These are phyloP conservation scores for Hemisphaericaspora xylofermentans DNA, from an alignment of 1,139 yeast species.

Conservation along the genomic window DNA sequence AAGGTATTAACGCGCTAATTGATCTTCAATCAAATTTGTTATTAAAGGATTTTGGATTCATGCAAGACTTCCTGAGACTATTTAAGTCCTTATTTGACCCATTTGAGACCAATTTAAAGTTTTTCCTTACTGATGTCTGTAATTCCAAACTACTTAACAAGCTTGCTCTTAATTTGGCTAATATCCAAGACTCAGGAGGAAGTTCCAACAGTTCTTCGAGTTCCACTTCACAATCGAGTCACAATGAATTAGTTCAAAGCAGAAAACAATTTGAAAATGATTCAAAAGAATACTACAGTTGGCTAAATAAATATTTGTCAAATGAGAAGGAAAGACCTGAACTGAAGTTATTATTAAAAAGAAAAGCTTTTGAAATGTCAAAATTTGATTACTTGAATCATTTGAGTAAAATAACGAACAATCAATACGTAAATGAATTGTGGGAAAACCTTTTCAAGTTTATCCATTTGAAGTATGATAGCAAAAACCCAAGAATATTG, in stretches of 20 bases:
- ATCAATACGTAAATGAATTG: slow-evolving; percentile 44
- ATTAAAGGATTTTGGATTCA: slow-evolving; percentile 24
- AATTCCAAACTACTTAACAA: slow-evolving; percentile 22
- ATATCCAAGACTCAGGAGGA: slow-evolving; percentile 8
- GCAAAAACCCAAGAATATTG: slow-evolving; percentile 16
- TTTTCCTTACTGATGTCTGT: slow-evolving; percentile 33
- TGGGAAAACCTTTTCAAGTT: slow-evolving; percentile 42
- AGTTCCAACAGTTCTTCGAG: slow-evolving; percentile 7
- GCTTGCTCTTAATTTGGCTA: slow-evolving; percentile 11
- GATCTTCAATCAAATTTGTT: slow-evolving; percentile 24
- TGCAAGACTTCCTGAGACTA: slow-evolving; percentile 20
- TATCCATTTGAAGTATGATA: slow-evolving; percentile 22
- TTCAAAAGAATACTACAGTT: slow-evolving; percentile 70
- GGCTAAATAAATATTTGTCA: slow-evolving; percentile 68
- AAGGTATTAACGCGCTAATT: slow-evolving; percentile 21
- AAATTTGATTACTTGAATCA: slow-evolving; percentile 72
- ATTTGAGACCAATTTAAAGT: slow-evolving; percentile 31
- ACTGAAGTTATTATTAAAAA: slow-evolving; percentile 57
- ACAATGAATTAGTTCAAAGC: slow-evolving; percentile 21
- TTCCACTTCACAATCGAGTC: slow-evolving; percentile 12
- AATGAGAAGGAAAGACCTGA: slow-evolving; percentile 65
- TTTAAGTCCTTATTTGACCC: slow-evolving; percentile 30
- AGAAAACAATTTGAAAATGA: slow-evolving; percentile 68
- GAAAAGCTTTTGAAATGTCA: slow-evolving; percentile 63
- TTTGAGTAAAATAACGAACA: slow-evolving; percentile 58